These are phyloP conservation scores for Neonectria punicea DNA, from an alignment of 2,329 filamentous ascomycete genomes.

Conservation along the genomic window DNA sequence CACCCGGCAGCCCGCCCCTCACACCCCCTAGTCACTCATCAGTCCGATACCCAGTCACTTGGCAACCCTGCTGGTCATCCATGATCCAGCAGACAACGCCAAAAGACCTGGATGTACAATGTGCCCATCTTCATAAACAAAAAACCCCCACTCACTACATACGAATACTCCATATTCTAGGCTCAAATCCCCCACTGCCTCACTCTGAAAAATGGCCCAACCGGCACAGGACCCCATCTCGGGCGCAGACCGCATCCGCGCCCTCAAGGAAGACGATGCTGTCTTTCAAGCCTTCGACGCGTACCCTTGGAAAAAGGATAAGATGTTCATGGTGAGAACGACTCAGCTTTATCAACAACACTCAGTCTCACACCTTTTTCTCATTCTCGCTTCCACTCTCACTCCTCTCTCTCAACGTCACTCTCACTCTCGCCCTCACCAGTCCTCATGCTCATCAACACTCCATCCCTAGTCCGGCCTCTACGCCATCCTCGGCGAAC, in stretches of 20 bases:
- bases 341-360: background rate
- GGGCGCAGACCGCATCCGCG: conserved; percentile 52
- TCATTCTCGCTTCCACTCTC: background rate
- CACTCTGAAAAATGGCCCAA: conserved; percentile 24
- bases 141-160: background rate
- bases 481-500: conserved; percentile 70
- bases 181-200: background rate
- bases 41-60: background rate
- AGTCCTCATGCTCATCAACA: conserved; percentile 9
- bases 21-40: conserved; percentile 8
- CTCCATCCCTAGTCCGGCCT: conserved; percentile 62
- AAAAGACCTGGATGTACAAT: background rate
- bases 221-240: conserved; percentile 38
- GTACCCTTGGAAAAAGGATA: conserved; percentile 75
- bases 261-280: conserved; percentile 51
- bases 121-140: background rate
- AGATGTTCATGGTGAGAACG: conserved; percentile 69
- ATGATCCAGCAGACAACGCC: background rate
- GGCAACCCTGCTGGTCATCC: conserved; percentile 2
- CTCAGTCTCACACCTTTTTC: background rate
- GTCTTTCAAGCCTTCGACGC: conserved; percentile 71
- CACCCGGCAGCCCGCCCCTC: conserved; percentile 19
- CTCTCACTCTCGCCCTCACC: background rate
- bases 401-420: background rate
- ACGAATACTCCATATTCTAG: background rate